Conservation (phyloP, 2,329 filamentous ascomycete species). For the Plectosphaerella cucumerina region DNA sequence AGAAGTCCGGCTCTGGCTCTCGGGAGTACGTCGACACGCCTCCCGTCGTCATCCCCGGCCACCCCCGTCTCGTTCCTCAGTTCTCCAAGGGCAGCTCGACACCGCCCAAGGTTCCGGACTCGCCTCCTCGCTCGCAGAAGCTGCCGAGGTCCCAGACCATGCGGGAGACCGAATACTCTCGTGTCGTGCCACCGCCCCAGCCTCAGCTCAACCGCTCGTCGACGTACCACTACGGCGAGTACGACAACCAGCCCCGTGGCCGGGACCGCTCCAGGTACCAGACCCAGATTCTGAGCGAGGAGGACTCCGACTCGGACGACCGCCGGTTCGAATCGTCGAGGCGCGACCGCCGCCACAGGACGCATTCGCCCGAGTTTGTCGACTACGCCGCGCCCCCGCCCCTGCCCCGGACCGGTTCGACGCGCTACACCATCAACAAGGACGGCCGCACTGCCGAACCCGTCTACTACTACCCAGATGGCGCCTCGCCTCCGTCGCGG, state of each 20-base stretch:
- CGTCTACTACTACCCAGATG: constrained; percentile 16
- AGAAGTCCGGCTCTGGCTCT: constrained; percentile 9
- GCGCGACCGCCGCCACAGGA: constrained; percentile 25
- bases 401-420: constrained; percentile 1
- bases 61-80: constrained; percentile 21
- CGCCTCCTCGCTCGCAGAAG: constrained; percentile 25
- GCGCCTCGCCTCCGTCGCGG: constrained; percentile 6
- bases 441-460: constrained; percentile 17
- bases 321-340: constrained; percentile 18
- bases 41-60: constrained; percentile 14
- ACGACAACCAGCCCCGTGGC: constrained; percentile 21
- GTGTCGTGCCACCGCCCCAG: constrained; percentile 19
- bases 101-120: constrained; percentile 19
- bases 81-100: constrained; percentile 20
- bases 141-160: constrained; percentile 29
- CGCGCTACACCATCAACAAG: constrained; percentile 3
- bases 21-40: constrained; percentile 4
- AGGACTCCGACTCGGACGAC: constrained; percentile 29
- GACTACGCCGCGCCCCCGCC: constrained; percentile 9
- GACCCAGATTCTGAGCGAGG: constrained; percentile 25
- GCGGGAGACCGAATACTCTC: constrained; percentile 18
- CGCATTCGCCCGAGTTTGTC: constrained; percentile 25
- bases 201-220: constrained; percentile 22
- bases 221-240: constrained; percentile 25
- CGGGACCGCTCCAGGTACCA: constrained; percentile 32